Base-by-base conservation (phyloP, 179 eudicot genomes). In the Actinidia polygama region DNA sequence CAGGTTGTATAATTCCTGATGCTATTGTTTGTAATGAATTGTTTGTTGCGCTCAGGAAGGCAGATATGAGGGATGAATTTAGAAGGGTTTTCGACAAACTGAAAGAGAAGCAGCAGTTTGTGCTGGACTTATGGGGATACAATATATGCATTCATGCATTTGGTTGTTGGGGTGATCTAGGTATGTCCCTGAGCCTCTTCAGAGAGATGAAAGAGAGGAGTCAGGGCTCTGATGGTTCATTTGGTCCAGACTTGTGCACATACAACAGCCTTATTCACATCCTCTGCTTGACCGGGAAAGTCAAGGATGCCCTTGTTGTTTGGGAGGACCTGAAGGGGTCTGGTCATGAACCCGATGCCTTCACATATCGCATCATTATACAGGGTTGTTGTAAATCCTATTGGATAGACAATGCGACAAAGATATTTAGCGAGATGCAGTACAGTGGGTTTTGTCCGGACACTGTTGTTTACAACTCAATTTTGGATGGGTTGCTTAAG, bases 351-450 rank as follows among this genome's bases (percentile, higher is more conserved):
- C 99, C 99, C 0, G 95, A 95, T 87, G 87, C 87, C 14, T 91
- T 85, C 88, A 92, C 98, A n/a, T 95, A 94, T 79, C 90, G 98
- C 19, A 91, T 93, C 81, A 72, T 95, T 72, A 90, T 93, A 64
- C 99, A 95, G 50, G 98, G 99, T 78, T 95, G 99, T 85, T 89
- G 87, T 12, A 95, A 93, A 86, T 87, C 97, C n/a, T 95, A 84
- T 83, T 84, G 82, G 54, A 79, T 93, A 24, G 91, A 94, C 55
- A 94, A 91, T 76, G 97, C 97, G 6, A 84, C 83, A 61, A 91
- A 84, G 40, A 87, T 93, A 64, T 94, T 95, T 80, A 87, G 89
- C 81, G 98, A 91, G 83, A 95, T 95, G 99, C 93, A 88, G 85
- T 85, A 84, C 73, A 91, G 89, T 79, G 98, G 98, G 61, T 88